Percentiles rank a stretch among this genome's conserved stretches.
phyloP scores from a whole-genome alignment of 176 grass and related monocot genomes.

The Avena sativa region DNA sequence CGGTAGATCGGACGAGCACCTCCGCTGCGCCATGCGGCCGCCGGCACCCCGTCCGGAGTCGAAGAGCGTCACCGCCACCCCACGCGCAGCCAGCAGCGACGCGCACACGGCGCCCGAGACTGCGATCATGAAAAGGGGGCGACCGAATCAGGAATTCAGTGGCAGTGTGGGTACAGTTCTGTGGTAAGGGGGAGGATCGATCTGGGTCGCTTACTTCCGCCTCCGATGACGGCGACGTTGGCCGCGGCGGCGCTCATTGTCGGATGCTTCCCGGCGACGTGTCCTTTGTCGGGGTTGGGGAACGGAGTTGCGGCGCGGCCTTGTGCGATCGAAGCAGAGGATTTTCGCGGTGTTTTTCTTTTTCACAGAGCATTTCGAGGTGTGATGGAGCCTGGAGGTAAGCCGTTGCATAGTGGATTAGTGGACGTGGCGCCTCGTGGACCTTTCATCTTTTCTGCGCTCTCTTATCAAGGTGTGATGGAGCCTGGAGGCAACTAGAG shows the following conservation, averaged over 20 bases:
- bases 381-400: not conserved
- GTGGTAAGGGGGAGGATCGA: not conserved
- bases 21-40: constrained; percentile 86
- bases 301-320: not conserved
- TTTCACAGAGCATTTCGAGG: constrained; percentile 21
- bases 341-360: constrained; percentile 14
- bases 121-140: constrained; percentile 36
- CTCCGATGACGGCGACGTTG: constrained; percentile 77
- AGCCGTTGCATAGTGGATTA: constrained; percentile 36
- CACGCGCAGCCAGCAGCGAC: constrained; percentile 74
- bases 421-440: constrained; percentile 48
- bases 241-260: constrained; percentile 41
- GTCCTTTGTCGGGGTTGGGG: not conserved
- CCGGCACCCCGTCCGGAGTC: constrained; percentile 86
- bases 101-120: constrained; percentile 90
- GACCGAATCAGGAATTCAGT: constrained; percentile 7
- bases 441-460: not conserved
- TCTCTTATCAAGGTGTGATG: not conserved
- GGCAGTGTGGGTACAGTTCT: not conserved
- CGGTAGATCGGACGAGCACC: constrained; percentile 51
- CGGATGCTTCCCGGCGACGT: constrained; percentile 9
- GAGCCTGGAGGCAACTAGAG: no score
- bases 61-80: constrained; percentile 79
- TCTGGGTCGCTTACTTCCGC: constrained; percentile 65
- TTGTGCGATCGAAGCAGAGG: not conserved